Conservation (phyloP, 2,329 filamentous ascomycete species). For the Colletotrichum magnum region DNA sequence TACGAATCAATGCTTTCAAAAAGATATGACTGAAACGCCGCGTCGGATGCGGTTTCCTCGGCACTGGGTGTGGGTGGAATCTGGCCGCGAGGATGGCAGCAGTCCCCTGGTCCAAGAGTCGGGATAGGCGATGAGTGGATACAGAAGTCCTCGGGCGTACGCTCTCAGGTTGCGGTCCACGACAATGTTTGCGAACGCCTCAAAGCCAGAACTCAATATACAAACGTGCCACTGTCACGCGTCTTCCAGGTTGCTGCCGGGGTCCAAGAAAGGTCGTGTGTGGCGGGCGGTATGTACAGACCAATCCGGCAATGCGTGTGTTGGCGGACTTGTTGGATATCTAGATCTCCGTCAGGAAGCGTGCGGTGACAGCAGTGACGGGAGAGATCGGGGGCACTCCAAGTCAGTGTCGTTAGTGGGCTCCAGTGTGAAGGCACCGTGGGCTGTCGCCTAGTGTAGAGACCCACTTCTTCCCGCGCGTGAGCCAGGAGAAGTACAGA, state of each 20-base stretch:
- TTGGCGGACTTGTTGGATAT: background rate
- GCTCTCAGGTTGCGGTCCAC: slow-evolving; percentile 10
- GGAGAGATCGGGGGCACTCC: slow-evolving; percentile 15
- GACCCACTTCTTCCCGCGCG: no score
- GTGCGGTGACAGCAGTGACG: slow-evolving; percentile 7
- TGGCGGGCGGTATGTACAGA: background rate
- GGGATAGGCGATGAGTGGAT: background rate
- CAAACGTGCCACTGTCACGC: slow-evolving; percentile 35
- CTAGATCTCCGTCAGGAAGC: slow-evolving; percentile 2
- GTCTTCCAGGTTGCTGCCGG: slow-evolving; percentile 1
- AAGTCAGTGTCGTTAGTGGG: slow-evolving; percentile 19
- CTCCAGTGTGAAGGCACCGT: background rate
- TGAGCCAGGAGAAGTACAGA: no score
- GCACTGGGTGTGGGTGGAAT: background rate
- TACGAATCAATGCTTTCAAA: slow-evolving; percentile 4
- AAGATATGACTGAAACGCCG: background rate
- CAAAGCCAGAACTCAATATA: slow-evolving; percentile 3
- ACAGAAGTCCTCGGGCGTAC: slow-evolving; percentile 6
- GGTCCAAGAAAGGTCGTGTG: slow-evolving; percentile 7
- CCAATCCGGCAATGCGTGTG: background rate
- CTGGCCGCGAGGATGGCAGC: background rate
- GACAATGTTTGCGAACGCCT: slow-evolving; percentile 28
- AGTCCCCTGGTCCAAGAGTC: background rate
- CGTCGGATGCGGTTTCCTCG: background rate
- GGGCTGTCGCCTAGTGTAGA: no score